Evolutionary conservation across 1,284 basidiomycete genomes (phyloP).

Genomic region (Pascua sp.): DNA sequence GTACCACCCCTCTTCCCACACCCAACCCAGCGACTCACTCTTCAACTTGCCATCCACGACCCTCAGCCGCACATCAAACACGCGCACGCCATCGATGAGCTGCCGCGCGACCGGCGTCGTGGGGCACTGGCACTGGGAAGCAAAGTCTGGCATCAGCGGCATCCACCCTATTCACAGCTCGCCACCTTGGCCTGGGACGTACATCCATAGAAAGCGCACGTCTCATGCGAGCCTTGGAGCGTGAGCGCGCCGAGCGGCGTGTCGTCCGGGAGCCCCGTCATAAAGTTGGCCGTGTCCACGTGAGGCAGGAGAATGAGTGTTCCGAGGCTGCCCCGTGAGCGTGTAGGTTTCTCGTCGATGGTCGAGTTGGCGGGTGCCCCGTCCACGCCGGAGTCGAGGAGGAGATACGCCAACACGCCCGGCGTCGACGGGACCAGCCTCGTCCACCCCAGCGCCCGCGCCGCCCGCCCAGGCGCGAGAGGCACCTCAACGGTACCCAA

Average conservation of each 20-base stretch:
- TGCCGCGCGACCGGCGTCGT: slow-evolving; percentile 32
- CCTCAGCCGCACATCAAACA: slow-evolving; percentile 74
- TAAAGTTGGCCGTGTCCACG: slow-evolving; percentile 25
- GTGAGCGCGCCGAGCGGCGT: slow-evolving; percentile 65
- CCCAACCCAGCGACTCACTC: slow-evolving; percentile 25
- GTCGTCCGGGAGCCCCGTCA: slow-evolving; percentile 58
- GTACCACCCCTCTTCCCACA: no score
- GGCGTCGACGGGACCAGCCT: no score
- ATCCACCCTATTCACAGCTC: no score
- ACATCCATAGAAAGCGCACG: slow-evolving; percentile 36
- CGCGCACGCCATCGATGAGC: slow-evolving; percentile 59
- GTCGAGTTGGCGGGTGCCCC: no score
- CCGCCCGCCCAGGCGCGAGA: no score
- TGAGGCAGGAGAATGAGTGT: slow-evolving; percentile 19
- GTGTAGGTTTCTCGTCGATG: no score
- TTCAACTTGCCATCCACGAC: slow-evolving; percentile 57
- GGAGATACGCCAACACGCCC: no score
- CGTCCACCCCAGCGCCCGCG: no score
- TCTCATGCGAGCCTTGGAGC: slow-evolving; percentile 62
- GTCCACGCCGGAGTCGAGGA: no score
- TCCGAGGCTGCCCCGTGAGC: no score
- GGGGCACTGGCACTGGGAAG: slow-evolving; percentile 47
- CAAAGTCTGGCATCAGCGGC: slow-evolving; percentile 26
- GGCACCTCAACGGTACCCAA: no score
- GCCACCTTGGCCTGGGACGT: slow-evolving; percentile 6